Conservation (phyloP, 805 yeast species). For the Hanseniaspora lachancei region DNA sequence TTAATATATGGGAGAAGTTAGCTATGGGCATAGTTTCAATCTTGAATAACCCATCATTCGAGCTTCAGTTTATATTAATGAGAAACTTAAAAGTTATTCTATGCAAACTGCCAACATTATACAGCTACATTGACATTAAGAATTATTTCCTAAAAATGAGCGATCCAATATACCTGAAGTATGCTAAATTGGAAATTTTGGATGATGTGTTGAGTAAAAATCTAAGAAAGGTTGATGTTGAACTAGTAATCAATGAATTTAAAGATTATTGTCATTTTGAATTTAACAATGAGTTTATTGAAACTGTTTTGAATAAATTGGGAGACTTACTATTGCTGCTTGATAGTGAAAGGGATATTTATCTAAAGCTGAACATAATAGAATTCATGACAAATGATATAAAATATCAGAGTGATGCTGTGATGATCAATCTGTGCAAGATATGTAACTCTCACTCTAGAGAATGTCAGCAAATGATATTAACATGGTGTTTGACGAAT, state of each 20-base stretch:
- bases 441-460: background rate
- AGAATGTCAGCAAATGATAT: background rate
- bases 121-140: conserved; percentile 31
- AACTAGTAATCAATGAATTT: conserved; percentile 50
- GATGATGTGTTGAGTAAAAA: conserved; percentile 40
- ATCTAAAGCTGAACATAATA: background rate
- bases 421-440: conserved; percentile 8
- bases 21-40: conserved; percentile 79
- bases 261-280: conserved; percentile 68
- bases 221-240: conserved; percentile 31
- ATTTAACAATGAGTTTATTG: conserved; percentile 66
- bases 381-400: conserved; percentile 8
- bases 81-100: conserved; percentile 80
- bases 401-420: conserved; percentile 9
- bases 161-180: conserved; percentile 65
- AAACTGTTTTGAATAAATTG: conserved; percentile 15
- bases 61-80: conserved; percentile 85
- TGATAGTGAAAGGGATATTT: background rate
- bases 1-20: conserved; percentile 50
- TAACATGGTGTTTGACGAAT: conserved; percentile 7
- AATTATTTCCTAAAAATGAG: conserved; percentile 83
- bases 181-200: conserved; percentile 65
- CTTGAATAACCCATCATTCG: conserved; percentile 69
- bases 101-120: conserved; percentile 80
- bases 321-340: background rate